These are phyloP conservation scores for Plasmodium cynomolgi DNA, from an alignment of 169 alveolate species.

Conservation along the genomic window DNA sequence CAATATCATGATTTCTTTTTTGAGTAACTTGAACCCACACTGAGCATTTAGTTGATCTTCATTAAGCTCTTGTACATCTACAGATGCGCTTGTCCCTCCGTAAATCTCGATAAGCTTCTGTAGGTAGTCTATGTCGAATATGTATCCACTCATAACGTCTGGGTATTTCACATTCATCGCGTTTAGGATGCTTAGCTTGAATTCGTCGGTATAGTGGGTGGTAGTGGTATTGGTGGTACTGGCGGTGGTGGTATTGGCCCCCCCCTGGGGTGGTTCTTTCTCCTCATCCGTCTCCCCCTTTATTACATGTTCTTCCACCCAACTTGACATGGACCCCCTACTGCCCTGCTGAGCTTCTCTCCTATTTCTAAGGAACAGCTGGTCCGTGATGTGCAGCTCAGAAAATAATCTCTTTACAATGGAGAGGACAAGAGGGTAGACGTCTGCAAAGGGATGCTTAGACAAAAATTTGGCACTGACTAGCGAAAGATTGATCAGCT, in stretches of 20 bases:
- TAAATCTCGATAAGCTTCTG: slow-evolving; percentile 51
- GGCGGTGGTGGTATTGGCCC: neutral
- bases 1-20: slow-evolving; percentile 53
- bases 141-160: slow-evolving; percentile 35
- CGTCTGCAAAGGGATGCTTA: slow-evolving; percentile 39
- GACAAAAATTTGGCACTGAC: slow-evolving; percentile 58
- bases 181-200: neutral
- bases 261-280: neutral
- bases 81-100: slow-evolving; percentile 51
- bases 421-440: slow-evolving; percentile 48
- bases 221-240: neutral
- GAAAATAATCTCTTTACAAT: slow-evolving; percentile 50
- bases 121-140: slow-evolving; percentile 57
- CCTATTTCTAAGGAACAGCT: slow-evolving; percentile 2
- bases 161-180: slow-evolving; percentile 46
- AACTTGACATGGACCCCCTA: neutral
- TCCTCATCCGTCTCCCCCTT: neutral
- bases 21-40: slow-evolving; percentile 18
- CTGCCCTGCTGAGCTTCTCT: neutral
- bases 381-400: slow-evolving; percentile 31
- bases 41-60: slow-evolving; percentile 67
- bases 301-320: neutral
- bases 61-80: slow-evolving; percentile 55
- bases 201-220: neutral
- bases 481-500: slow-evolving; percentile 34